phyloP scores from a whole-genome alignment of 805 yeast genomes.

The Nakazawaea pomicola region DNA sequence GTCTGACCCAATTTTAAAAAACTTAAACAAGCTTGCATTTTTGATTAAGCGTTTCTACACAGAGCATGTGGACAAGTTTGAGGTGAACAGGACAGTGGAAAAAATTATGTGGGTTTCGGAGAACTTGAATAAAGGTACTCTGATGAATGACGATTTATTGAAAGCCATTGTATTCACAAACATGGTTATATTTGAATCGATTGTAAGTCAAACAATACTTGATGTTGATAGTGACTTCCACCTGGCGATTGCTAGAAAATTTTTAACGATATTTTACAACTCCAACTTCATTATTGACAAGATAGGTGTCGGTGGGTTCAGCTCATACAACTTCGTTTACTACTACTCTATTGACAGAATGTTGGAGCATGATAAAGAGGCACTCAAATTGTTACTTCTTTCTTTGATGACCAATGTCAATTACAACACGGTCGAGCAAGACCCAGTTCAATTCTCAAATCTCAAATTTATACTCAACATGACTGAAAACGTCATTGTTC shows the following conservation, averaged over 20 bases:
- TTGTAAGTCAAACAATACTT: constrained; percentile 14
- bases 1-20: constrained; percentile 38
- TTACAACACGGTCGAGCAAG: constrained; percentile 23
- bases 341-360: constrained; percentile 40
- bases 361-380: constrained; percentile 22
- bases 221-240: constrained; percentile 30
- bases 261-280: constrained; percentile 37
- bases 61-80: constrained; percentile 13
- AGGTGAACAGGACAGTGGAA: neutral
- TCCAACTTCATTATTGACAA: constrained; percentile 43
- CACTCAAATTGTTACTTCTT: constrained; percentile 25
- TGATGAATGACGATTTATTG: constrained; percentile 1
- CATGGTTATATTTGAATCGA: constrained; percentile 16
- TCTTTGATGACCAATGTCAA: constrained; percentile 23
- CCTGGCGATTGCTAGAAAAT: constrained; percentile 22
- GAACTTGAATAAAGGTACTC: constrained; percentile 12
- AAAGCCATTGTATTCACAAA: constrained; percentile 19
- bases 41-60: constrained; percentile 30
- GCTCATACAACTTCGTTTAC: constrained; percentile 56
- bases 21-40: constrained; percentile 43
- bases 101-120: constrained; percentile 13
- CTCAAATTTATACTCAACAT: constrained; percentile 41
- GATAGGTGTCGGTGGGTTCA: constrained; percentile 63
- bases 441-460: constrained; percentile 31
- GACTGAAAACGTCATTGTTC: constrained; percentile 37